Conservation (phyloP, 805 yeast species). For the Saitoella complicata region DNA sequence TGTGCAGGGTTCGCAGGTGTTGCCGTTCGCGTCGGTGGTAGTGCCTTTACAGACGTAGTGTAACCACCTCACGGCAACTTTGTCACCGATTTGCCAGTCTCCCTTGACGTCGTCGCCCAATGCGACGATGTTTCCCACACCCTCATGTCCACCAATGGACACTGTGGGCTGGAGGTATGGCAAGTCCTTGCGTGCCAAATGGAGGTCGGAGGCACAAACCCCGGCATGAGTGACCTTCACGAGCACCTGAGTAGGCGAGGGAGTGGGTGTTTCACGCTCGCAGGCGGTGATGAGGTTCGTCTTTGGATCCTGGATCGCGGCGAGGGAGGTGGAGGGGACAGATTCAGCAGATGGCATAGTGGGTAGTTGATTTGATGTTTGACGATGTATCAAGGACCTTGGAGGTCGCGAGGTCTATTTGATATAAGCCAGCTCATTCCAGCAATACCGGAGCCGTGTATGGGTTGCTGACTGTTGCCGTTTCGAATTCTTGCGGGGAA, state of each 20-base stretch:
- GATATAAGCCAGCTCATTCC: no score
- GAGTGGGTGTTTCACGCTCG: slow-evolving; percentile 31
- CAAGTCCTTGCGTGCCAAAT: slow-evolving; percentile 93
- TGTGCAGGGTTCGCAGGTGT: slow-evolving; percentile 55
- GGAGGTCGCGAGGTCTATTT: no score
- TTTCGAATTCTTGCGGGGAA: no score
- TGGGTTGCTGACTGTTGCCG: no score
- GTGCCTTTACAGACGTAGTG: slow-evolving; percentile 45
- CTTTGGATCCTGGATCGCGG: no score
- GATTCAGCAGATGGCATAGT: no score
- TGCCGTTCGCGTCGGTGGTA: slow-evolving; percentile 52
- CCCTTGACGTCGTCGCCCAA: slow-evolving; percentile 51
- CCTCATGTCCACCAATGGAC: slow-evolving; percentile 78
- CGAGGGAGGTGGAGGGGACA: no score
- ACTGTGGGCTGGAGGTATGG: slow-evolving; percentile 58
- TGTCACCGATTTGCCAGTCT: slow-evolving; percentile 55
- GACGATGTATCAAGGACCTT: no score
- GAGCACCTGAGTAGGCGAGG: slow-evolving; percentile 61
- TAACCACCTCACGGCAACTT: slow-evolving; percentile 73
- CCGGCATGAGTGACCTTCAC: slow-evolving; percentile 76
- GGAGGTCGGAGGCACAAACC: slow-evolving; percentile 86
- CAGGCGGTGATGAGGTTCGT: no score
- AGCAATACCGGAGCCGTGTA: no score
- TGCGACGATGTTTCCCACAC: slow-evolving; percentile 74
- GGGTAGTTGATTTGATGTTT: no score